Percentiles rank a stretch among this genome's conserved stretches.
Conservation (phyloP, 495 filamentous ascomycete species). For the Xylaria grammica region DNA sequence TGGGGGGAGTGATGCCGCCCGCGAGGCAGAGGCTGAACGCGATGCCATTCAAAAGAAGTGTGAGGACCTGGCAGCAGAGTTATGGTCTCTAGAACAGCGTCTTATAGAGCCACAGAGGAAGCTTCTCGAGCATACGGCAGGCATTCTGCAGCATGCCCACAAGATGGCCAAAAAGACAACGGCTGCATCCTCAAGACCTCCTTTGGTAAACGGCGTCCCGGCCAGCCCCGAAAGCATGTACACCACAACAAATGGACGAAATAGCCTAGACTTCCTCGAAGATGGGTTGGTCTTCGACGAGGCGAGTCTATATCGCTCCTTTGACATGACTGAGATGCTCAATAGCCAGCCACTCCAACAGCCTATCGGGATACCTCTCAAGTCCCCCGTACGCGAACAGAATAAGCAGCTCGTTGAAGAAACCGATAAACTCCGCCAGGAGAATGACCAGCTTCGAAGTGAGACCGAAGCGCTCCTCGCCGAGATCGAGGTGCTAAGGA, state of each 20-base stretch:
- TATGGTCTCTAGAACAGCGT: conserved; percentile 77
- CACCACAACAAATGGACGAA: conserved; percentile 60
- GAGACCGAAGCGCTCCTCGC: conserved; percentile 43
- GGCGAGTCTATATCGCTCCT: conserved; percentile 73
- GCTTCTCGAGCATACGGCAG: conserved; percentile 89
- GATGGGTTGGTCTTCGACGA: conserved; percentile 74
- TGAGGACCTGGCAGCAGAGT: conserved; percentile 79
- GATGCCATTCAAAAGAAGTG: conserved; percentile 77
- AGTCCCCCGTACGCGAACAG: conserved; percentile 52
- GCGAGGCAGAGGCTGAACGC: conserved; percentile 75
- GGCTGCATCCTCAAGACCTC: conserved; percentile 46
- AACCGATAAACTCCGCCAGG: conserved; percentile 46
- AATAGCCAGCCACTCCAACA: conserved; percentile 38
- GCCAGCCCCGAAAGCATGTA: conserved; percentile 72
- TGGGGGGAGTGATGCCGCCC: conserved; percentile 45
- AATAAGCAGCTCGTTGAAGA: conserved; percentile 47
- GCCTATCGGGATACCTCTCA: conserved; percentile 50
- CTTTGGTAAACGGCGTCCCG: conserved; percentile 58
- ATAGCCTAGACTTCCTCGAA: conserved; percentile 51
- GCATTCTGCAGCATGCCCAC: conserved; percentile 87
- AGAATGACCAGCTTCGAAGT: conserved; percentile 43
- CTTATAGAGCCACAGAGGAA: conserved; percentile 71
- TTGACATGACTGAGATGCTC: conserved; percentile 67
- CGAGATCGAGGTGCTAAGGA: conserved; percentile 38
- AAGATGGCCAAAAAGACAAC: conserved; percentile 49